These are phyloP conservation scores for Pisolithus sp. DNA, from an alignment of 768 basidiomycete species.

Conservation along the genomic window DNA sequence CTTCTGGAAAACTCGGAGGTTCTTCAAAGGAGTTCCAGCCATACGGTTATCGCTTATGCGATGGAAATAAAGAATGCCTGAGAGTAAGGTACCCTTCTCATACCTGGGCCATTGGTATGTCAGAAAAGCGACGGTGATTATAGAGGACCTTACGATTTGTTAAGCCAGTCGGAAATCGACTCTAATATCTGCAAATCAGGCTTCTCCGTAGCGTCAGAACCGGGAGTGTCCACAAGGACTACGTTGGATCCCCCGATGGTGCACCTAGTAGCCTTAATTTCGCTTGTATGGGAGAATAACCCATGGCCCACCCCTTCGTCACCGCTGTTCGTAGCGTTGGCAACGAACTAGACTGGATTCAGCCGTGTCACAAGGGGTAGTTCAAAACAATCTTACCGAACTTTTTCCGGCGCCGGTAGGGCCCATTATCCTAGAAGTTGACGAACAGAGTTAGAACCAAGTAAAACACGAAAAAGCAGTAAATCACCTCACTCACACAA, in stretches of 20 bases:
- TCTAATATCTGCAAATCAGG: conserved; percentile 9
- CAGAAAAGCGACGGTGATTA: neutral
- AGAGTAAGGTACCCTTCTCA: conserved; percentile 11
- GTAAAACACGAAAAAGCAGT: neutral
- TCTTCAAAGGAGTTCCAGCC: conserved; percentile 25
- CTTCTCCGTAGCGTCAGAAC: conserved; percentile 15
- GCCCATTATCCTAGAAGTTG: conserved; percentile 14
- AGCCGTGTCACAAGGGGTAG: neutral
- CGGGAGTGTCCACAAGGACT: conserved; percentile 21
- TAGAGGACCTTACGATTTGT: neutral
- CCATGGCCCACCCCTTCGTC: conserved; percentile 4
- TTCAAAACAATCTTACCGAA: conserved; percentile 7
- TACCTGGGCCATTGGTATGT: conserved; percentile 2
- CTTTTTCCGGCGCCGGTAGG: conserved; percentile 21
- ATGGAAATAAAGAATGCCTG: conserved; percentile 34
- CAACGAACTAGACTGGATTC: conserved; percentile 1
- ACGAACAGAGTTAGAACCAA: too few species aligned
- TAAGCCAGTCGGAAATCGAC: conserved; percentile 16
- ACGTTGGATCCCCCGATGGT: conserved; percentile 1
- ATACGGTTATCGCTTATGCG: conserved; percentile 35
- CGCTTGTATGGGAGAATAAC: conserved; percentile 6
- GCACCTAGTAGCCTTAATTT: conserved; percentile 3
- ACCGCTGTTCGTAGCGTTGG: neutral
- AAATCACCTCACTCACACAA: conserved; percentile 8
- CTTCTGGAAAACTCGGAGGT: conserved; percentile 27